Conservation (phyloP, 1,139 yeast species). For the Blastobotrys arbuscula region DNA sequence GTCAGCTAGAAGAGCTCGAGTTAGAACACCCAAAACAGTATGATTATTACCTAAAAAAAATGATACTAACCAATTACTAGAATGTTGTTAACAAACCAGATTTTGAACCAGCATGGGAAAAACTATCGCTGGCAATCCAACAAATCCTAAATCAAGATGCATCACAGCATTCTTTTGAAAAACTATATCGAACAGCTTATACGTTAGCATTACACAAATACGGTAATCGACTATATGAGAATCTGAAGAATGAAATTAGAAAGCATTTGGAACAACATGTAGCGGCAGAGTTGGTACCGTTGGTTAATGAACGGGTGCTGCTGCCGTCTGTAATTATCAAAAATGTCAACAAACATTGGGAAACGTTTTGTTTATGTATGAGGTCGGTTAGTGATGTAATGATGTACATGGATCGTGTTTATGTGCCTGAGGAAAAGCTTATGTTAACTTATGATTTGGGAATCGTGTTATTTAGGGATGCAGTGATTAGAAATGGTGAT, state of each 20-base stretch:
- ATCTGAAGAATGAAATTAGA: conserved; percentile 49
- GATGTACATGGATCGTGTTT: conserved; percentile 81
- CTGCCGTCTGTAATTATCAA: conserved; percentile 34
- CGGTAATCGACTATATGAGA: conserved; percentile 64
- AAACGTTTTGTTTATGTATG: conserved; percentile 68
- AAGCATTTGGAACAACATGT: conserved; percentile 43
- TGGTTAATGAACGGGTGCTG: conserved; percentile 12
- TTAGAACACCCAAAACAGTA: conserved; percentile 23
- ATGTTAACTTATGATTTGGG: conserved; percentile 75
- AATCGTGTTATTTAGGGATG: conserved; percentile 49
- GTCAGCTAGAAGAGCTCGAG: conserved; percentile 19
- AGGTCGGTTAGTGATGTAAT: conserved; percentile 78
- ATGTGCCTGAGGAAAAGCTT: conserved; percentile 64
- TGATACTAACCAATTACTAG: background rate
- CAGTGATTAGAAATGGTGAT: conserved; percentile 39
- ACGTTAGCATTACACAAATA: conserved; percentile 68
- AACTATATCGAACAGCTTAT: conserved; percentile 76
- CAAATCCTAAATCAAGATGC: conserved; percentile 75
- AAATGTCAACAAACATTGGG: conserved; percentile 47
- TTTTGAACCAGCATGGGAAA: conserved; percentile 64
- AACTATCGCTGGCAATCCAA: conserved; percentile 64
- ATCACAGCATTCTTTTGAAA: conserved; percentile 74
- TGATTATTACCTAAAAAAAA: conserved; percentile 4
- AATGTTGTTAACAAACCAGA: conserved; percentile 39
- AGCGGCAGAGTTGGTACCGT: conserved; percentile 20